These are phyloP conservation scores for Coffea humblotiana DNA, from an alignment of 305 asterid species.

Conservation along the genomic window DNA sequence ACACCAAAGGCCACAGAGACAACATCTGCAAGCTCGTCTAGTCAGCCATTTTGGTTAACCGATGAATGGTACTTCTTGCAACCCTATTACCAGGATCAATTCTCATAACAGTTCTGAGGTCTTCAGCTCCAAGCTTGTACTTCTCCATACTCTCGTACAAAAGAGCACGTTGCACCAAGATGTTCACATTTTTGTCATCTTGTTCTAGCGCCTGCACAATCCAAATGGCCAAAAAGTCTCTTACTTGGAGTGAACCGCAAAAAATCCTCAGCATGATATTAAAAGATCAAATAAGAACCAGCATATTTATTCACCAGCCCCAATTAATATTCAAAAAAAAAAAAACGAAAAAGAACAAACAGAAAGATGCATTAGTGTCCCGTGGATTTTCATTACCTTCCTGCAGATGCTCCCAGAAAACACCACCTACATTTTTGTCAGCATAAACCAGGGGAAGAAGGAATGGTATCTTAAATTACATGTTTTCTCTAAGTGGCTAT, in stretches of 20 bases:
- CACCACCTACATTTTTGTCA: not conserved
- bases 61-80: constrained; percentile 88
- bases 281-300: not conserved
- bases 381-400: not conserved
- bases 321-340: not conserved
- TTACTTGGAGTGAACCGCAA: constrained; percentile 6
- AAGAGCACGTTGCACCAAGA: constrained; percentile 89
- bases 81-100: constrained; percentile 80
- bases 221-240: constrained; percentile 22
- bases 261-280: constrained; percentile 2
- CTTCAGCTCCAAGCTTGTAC: constrained; percentile 96
- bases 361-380: not conserved
- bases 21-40: constrained; percentile 25
- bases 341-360: not conserved
- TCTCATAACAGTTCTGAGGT: constrained; percentile 90
- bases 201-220: constrained; percentile 65
- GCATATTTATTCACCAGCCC: not conserved
- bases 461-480: not conserved
- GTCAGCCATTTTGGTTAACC: constrained; percentile 80
- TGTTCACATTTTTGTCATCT: constrained; percentile 54
- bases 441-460: not conserved
- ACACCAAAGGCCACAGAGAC: constrained; percentile 5
- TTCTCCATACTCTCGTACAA: constrained; percentile 95
- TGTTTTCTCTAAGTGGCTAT: not conserved
- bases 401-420: not conserved